Percentiles rank a stretch among this genome's conserved stretches.
Evolutionary conservation across 805 yeast genomes (phyloP).

Genomic region (Candida xiaguanensis): DNA sequence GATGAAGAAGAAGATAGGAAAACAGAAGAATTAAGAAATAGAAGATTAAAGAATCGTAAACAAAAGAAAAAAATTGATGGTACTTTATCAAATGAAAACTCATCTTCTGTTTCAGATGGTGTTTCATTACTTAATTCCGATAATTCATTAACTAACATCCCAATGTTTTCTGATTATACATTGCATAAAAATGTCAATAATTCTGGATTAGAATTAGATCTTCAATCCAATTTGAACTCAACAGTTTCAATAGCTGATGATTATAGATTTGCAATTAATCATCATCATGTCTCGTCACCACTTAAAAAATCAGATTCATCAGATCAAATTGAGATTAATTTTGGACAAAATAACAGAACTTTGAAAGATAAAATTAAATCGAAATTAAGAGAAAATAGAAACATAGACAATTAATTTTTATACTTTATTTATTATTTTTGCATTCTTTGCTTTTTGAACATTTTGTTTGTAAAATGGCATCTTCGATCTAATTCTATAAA

Average conservation of each 20-base stretch:
- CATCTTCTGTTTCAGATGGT: conserved; percentile 53
- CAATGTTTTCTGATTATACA: conserved; percentile 54
- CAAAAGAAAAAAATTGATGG: neutral
- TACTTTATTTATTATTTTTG: no score
- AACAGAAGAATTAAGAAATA: conserved; percentile 43
- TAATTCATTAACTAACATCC: conserved; percentile 60
- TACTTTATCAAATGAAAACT: conserved; percentile 9
- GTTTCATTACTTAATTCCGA: conserved; percentile 60
- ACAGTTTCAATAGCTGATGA: conserved; percentile 31
- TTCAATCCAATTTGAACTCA: conserved; percentile 26
- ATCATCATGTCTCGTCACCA: conserved; percentile 4
- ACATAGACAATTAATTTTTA: conserved; percentile 1
- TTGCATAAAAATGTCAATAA: conserved; percentile 30
- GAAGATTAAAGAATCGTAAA: conserved; percentile 33
- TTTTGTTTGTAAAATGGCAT: no score
- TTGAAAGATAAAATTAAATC: conserved; percentile 32
- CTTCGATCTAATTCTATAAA: no score
- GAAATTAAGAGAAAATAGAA: conserved; percentile 33
- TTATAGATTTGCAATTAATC: conserved; percentile 14
- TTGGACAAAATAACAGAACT: conserved; percentile 15
- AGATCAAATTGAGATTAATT: conserved; percentile 30
- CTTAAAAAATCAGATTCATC: conserved; percentile 2
- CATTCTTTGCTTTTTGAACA: no score
- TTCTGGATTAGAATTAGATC: conserved; percentile 17
- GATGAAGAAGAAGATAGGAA: conserved; percentile 51